phyloP scores from a whole-genome alignment of 108 stramenopile species.

The Pseudonitzschia delicatissima region DNA sequence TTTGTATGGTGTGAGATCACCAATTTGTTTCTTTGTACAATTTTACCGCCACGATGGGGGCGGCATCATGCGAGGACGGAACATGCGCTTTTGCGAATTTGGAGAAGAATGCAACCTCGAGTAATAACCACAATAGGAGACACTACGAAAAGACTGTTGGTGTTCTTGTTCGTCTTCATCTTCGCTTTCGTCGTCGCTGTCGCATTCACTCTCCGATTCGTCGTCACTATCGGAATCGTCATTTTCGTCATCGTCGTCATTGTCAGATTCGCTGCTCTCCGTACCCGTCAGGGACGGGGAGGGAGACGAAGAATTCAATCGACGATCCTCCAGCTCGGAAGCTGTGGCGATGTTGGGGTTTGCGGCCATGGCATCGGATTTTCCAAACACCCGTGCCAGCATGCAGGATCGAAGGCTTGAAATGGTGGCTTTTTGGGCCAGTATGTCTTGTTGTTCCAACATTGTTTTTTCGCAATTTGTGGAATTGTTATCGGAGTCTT shows the following conservation, averaged over 20 bases:
- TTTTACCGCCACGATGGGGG: not conserved
- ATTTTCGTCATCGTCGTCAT: not conserved
- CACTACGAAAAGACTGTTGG: not conserved
- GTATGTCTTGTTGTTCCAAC: not conserved
- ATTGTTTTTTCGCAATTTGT: not conserved
- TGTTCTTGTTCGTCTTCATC: not conserved
- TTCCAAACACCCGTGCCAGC: conserved; percentile 14
- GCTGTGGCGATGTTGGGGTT: not conserved
- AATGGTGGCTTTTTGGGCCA: not conserved
- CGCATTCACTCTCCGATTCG: not conserved
- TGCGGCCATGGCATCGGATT: conserved; percentile 11
- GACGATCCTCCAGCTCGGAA: not conserved
- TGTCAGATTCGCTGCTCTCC: not conserved
- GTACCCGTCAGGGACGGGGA: conserved; percentile 3
- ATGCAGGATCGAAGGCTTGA: not conserved
- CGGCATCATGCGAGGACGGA: conserved; percentile 12
- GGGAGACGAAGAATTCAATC: not conserved
- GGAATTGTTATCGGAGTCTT: not conserved
- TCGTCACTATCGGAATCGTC: not conserved
- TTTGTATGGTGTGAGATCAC: not conserved
- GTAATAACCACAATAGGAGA: not conserved
- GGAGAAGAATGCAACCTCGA: not conserved
- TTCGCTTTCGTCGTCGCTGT: not conserved
- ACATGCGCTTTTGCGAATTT: not conserved
- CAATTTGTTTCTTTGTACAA: not conserved